A percentile compares a stretch with the other conserved stretches of the same genome.
Evolutionary conservation across 2,329 filamentous ascomycete genomes (phyloP).

Genomic region (Geosmithia morbida): DNA sequence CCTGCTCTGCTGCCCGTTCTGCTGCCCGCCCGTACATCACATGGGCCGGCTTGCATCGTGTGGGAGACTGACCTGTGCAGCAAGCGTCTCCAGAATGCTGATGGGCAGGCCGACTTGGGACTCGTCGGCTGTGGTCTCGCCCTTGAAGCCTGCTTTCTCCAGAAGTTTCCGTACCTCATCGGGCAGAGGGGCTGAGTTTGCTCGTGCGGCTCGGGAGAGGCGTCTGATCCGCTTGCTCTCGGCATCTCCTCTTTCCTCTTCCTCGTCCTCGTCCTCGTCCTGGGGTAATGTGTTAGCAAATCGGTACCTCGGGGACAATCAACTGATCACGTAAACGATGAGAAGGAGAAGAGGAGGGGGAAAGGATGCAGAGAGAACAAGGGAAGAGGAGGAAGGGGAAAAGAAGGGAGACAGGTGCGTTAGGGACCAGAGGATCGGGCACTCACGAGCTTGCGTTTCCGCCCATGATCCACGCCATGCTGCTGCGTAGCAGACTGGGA

Average conservation of each 20-base stretch:
- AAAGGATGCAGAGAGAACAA: not conserved
- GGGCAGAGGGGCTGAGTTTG: constrained; percentile 12
- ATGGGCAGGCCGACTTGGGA: constrained; percentile 13
- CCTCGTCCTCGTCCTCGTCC: constrained; percentile 6
- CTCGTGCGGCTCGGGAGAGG: not conserved
- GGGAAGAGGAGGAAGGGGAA: too few relatives aligned
- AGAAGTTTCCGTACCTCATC: constrained; percentile 16
- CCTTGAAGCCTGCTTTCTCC: constrained; percentile 2
- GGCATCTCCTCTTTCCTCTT: constrained; percentile 10
- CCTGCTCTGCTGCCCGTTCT: too few relatives aligned
- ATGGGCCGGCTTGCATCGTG: not conserved
- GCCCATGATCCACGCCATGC: constrained; percentile 12
- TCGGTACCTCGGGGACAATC: not conserved
- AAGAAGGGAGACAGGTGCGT: too few relatives aligned
- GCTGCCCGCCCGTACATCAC: not conserved
- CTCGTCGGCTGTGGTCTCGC: constrained; percentile 5
- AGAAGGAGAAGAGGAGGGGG: not conserved
- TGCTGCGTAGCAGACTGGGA: constrained; percentile 21
- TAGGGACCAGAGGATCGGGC: too few relatives aligned
- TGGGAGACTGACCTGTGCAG: constrained; percentile 18
- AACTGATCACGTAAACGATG: not conserved
- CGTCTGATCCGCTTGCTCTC: constrained; percentile 13
- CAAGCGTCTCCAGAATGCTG: constrained; percentile 21
- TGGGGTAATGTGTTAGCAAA: not conserved
- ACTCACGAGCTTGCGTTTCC: constrained; percentile 35